Base-by-base conservation (phyloP, 2,329 filamentous ascomycete species). In the Chrysosporium queenslandicum region DNA sequence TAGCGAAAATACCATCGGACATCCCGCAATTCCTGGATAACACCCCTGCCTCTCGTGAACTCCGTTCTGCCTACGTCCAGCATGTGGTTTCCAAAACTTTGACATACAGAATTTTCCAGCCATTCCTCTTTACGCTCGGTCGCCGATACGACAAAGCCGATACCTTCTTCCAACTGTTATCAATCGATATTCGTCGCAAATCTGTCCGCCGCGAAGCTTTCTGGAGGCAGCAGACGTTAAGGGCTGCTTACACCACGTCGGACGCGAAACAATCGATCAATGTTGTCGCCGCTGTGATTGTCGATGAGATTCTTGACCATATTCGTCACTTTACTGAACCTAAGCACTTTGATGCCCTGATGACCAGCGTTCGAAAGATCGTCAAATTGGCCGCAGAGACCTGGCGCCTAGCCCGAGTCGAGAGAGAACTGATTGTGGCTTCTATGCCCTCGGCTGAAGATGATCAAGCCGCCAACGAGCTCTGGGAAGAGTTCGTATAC, bases 351-450 rank as follows among this genome's bases (percentile, higher is more conserved):
- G 75, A 78, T 54, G 64, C 68, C n/a, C 69, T 80, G 43, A 67
- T 73, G 42, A 69, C 70, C 12, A 72, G 71, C 2, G 74, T 80
- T 4, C 71, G 76, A 36, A 71, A 74, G 53, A 77, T 80, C 41
- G 77, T 80, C 46, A 80, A 80, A 59, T 68, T 77, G 18, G 77
- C 77, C 1, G 76, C 77, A 1, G 76, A 80, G 61, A 79, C 77
- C 6, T 80, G 77, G 77, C 68, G 77, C 18, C 76, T 77, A 59
- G 77, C 77, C 4, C 72, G 77, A 8, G 72, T 80, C 29, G 77
- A 80, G 60, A 71, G 76, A 16, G 76, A 79, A 59, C 71, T 77
- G 57, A 76, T 80, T 46, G 66, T 71, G 9, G 77, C 77, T 2
- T 69, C 66, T 1, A 74, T 79, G 66, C 75, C 75, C 2, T 64